Base-by-base conservation (phyloP, 192 early-diverging fungal species). In the Chytriomyces sp. region DNA sequence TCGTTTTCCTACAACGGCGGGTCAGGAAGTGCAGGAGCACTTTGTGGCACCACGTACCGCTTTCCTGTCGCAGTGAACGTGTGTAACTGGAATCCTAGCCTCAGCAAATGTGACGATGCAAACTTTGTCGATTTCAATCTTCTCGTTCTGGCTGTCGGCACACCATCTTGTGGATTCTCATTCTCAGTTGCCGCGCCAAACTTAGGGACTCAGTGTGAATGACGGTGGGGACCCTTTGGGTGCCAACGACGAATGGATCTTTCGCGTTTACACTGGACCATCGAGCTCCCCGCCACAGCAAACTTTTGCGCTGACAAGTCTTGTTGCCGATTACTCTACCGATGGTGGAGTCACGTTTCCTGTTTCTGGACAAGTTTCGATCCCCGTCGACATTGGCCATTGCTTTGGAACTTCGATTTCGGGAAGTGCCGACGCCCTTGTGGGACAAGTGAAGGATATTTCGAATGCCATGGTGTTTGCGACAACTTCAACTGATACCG, bases 111-210 rank as follows among this genome's bases (percentile, higher is more conserved):
- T 57, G 53, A 57, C 20, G 53, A 57, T 3, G 53, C 53, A 11
- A 57, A 57, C 20, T 57, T 57, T 57, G 53, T 57, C 3, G 53
- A 57, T 20, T 57, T 57, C 20, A 57, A 57, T 20, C 53, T 57
- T 57, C 53, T 57, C 53, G 53, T 57, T 18, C 11, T 57, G 53
- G 53, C 53, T 57, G 53, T 57, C 20, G 53, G 53, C 53, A 57
- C 53, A 1, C 53, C 53, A 0, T 57, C 53, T 11, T 57, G 53
- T 3, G 53, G 53, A 57, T 57, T 18, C 53, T 57, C 53, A 3
- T 57, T 57, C 53, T 20, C 11, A 3, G 53, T 57, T 20, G 53
- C 53, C 13, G 53, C 53, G 0, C 53, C 53, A 18, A 57, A 57
- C 20, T 18, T 57, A 2, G 53, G 53, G 53, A 57, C 53, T 57